Conservation (phyloP, 768 basidiomycete genomes). For the Nidularia sp. region DNA sequence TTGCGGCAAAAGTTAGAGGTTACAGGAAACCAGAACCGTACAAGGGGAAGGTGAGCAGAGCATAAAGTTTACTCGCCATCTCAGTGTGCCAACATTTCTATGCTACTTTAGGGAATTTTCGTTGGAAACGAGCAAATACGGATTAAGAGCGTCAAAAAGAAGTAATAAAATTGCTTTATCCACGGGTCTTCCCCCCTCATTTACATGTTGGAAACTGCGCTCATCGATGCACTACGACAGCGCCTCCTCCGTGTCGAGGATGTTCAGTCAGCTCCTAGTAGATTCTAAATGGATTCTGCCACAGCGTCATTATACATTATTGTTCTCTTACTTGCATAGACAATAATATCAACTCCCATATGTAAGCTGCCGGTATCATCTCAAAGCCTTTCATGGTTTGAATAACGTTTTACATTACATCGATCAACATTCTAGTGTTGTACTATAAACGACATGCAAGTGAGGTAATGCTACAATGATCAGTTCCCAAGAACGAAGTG, state of each 20-base stretch:
- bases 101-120: slow-evolving; percentile 72
- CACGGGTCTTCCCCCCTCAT: background rate
- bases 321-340: too few relatives aligned
- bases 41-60: slow-evolving; percentile 83
- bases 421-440: too few relatives aligned
- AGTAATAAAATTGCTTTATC: slow-evolving; percentile 45
- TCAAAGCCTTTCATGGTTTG: too few relatives aligned
- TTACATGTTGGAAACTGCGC: background rate
- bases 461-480: background rate
- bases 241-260: too few relatives aligned
- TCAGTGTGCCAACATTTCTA: background rate
- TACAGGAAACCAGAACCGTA: slow-evolving; percentile 94
- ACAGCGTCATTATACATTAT: too few relatives aligned
- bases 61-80: too few relatives aligned
- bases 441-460: background rate
- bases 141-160: slow-evolving; percentile 93
- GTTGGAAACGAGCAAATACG: slow-evolving; percentile 90
- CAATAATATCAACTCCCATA: too few relatives aligned
- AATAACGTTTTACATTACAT: too few relatives aligned
- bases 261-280: too few relatives aligned
- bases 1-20: slow-evolving; percentile 80
- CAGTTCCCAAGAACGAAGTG: background rate
- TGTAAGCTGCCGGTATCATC: too few relatives aligned
- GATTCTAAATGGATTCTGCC: too few relatives aligned
- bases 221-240: background rate